Evolutionary conservation across 1,139 yeast species (phyloP), one percentile per base, ranked within the genome.

Genomic region (Spencermartinsiella ligniputridi): DNA sequence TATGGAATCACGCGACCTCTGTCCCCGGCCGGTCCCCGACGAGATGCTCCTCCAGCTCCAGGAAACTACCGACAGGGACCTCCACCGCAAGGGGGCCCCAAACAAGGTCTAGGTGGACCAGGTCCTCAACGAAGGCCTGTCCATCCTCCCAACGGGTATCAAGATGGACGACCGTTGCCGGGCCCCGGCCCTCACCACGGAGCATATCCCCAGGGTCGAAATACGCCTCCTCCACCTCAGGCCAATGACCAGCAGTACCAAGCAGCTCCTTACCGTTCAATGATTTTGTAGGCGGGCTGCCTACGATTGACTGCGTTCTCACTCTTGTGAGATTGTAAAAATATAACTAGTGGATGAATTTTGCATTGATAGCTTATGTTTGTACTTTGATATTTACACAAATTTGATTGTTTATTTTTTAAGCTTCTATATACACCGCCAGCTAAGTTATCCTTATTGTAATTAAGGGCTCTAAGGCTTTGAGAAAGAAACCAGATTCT

Each of bases 91-190:
- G 11, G 18, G 39, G n/a, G 18, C 41, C 40, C 49, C 24, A 5
- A 30, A 35, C 13, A 34, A 18, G 12, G 37, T 37, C 40, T 41
- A 9, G 36, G 24, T 21, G 45, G 41, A 4, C 44, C 36, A 12
- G 42, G 45, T 22, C 41, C 36, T 27, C 46, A 41, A 36, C 35
- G 35, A 12, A 32, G 41, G 30, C 37, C 42, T 13, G n/a, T n/a
- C n/a, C n/a, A n/a, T n/a, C 43, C 6, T 12, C 24, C 38, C 20
- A 27, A 27, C 15, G 32, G 32, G 15, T 27, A 27, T 27, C 32
- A 9, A 6, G 32, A 27, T 9, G 32, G 32, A 5, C 5, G 15
- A 9, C 32, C 32, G 15, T n/a, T 27, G 5, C 32, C 32, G 4
- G 5, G 15, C 5, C 32, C 32, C 5, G 32, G 32, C 4, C 12